Percentiles rank a stretch among this genome's conserved stretches.
These are phyloP conservation scores for Inosperma sp. DNA, from an alignment of 768 basidiomycete species.

Conservation along the genomic window DNA sequence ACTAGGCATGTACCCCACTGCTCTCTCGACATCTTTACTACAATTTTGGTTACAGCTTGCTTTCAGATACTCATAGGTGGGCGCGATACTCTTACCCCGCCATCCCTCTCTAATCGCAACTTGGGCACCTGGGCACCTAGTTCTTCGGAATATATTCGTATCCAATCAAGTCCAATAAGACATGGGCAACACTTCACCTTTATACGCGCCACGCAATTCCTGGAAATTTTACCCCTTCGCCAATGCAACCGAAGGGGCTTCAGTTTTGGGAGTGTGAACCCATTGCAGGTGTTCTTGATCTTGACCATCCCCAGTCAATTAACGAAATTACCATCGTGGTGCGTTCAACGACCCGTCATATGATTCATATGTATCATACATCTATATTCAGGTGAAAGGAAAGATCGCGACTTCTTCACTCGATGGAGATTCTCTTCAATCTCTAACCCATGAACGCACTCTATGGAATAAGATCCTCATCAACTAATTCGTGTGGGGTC, in stretches of 20 bases:
- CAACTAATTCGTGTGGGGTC: no score
- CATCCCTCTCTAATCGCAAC: no score
- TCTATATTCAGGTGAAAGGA: slow-evolving; percentile 27
- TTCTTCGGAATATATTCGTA: slow-evolving; percentile 7
- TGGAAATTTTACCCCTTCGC: neutral
- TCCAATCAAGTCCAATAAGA: slow-evolving; percentile 5
- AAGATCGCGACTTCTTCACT: slow-evolving; percentile 21
- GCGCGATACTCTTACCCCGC: no score
- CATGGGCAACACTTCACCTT: slow-evolving; percentile 7
- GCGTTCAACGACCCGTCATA: neutral
- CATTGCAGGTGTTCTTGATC: slow-evolving; percentile 44
- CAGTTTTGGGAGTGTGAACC: slow-evolving; percentile 41
- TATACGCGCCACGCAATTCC: slow-evolving; percentile 1
- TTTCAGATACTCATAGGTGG: no score
- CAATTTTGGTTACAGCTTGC: no score
- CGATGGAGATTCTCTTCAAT: slow-evolving; percentile 16
- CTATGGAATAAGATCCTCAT: slow-evolving; percentile 26
- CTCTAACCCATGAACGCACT: slow-evolving; percentile 19
- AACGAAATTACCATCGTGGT: slow-evolving; percentile 28
- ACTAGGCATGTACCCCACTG: no score
- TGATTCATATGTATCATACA: neutral
- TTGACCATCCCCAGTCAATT: slow-evolving; percentile 42
- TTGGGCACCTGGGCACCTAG: no score
- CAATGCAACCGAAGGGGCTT: slow-evolving; percentile 3
- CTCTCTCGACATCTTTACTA: no score